phyloP scores from a whole-genome alignment of 2,329 filamentous ascomycete species.

The Diaporthe aspalathi region DNA sequence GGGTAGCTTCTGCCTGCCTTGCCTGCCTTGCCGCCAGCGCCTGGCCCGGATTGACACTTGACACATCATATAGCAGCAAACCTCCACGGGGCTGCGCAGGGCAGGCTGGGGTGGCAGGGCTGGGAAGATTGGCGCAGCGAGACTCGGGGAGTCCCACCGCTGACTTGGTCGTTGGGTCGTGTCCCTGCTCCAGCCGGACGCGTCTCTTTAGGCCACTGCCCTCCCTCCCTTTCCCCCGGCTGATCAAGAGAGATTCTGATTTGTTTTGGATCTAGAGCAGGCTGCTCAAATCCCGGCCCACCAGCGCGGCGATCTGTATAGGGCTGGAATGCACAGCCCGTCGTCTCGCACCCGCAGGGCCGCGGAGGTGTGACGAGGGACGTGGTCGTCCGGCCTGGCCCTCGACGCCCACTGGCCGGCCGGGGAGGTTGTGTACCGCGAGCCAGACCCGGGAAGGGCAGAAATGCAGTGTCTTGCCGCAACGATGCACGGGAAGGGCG shows the following conservation, averaged over 20 bases:
- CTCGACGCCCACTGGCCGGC: background rate
- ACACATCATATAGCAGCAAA: background rate
- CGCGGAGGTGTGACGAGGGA: conserved; percentile 33
- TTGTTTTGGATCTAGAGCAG: conserved; percentile 26
- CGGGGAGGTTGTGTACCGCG: conserved; percentile 21
- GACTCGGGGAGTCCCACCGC: conserved; percentile 7
- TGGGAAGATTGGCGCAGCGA: conserved; percentile 2
- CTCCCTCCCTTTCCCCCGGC: conserved; percentile 4
- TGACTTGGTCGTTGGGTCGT: conserved; percentile 14
- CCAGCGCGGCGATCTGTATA: conserved; percentile 9
- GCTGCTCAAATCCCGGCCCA: conserved; percentile 14
- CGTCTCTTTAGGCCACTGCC: conserved; percentile 18
- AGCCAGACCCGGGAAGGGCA: conserved; percentile 18
- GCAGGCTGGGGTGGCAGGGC: conserved; percentile 6
- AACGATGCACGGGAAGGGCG: conserved; percentile 17
- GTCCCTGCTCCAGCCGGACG: conserved; percentile 11
- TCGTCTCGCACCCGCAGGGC: background rate
- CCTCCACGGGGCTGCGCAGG: conserved; percentile 9
- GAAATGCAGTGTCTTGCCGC: conserved; percentile 33
- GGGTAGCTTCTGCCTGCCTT: too few species aligned
- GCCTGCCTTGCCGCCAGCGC: background rate
- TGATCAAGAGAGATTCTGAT: conserved; percentile 1
- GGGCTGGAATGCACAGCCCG: conserved; percentile 20
- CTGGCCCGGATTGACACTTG: background rate
- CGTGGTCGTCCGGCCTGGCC: conserved; percentile 18